Base-by-base conservation (phyloP, 2,329 filamentous ascomycete species). In the Botrytis porri region DNA sequence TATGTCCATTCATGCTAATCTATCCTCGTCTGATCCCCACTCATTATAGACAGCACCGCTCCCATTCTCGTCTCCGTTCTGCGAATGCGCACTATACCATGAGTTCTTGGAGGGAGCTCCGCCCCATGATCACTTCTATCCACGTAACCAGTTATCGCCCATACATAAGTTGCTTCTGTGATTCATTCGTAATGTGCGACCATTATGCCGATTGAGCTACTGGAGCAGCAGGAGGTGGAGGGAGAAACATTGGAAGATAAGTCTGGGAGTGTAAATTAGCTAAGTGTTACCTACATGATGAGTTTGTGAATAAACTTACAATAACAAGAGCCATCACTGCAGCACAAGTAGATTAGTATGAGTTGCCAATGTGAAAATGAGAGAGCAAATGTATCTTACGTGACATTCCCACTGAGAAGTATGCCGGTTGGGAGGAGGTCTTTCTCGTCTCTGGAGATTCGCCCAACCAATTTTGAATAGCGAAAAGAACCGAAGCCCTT, bases 391-490 rank as follows among this genome's bases (percentile, higher is more conserved):
- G 18, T 60, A 39, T 39, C 69, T 79, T 85, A 94, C 92, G 80
- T 32, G 93, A 89, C 92, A 97, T 96, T 82, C 90, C 87, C 72
- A 96, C 89, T 72, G 90, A 90, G 83, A 96, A 91, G 81, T 89
- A 90, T 70, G 86, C 88, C 3, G 95, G 94, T 8, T 93, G 95
- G 63, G 86, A 84, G 39, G 88, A 83, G 74, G 84, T 90, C 81
- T 89, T 90, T 83, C 86, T 88, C 73, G 88, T 82, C 74, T 91
- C 89, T 78, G 90, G 87, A 78, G 90, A 91, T 86, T 94, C 92
- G 76, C 90, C 90, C 65, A 94, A 87, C 92, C 92, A 95, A 81
- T 85, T 90, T 84, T 95, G 91, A 71, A 94, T 82, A 76, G 91
- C 88, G 82, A 93, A 91, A 74, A 94, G 87, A 48, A 95, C 89